Evolutionary conservation across 176 grass and related monocot species (phyloP), one percentile per base, ranked within the genome.

Genomic region (Ampelocalamus luodianensis): DNA sequence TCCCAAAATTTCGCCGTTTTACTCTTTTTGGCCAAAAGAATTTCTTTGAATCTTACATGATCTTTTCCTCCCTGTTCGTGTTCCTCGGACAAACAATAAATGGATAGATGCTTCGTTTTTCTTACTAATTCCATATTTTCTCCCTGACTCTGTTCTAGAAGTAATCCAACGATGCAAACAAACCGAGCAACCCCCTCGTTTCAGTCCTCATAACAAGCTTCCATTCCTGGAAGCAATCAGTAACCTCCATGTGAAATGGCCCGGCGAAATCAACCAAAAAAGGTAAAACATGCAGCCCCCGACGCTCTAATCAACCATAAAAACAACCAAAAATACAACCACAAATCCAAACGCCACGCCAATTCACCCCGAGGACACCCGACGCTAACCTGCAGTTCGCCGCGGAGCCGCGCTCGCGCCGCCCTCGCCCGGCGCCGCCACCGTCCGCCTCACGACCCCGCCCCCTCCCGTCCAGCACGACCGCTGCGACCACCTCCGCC

Each of bases 401-500:
- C 80, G 61, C 6, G 39, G 7, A 4, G 68, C 29, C 4, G 50
- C 8, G 50, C 18, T 15, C 14, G 72, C 0, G 43, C 32, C 26
- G 27, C 3, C 32, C 29, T 56, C 32, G 34, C 5, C 86, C 37
- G 46, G 12, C 77, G 64, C 63, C 8, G 80, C 60, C 4, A 74
- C 80, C 23, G 80, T 63, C 51, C 68, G 68, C 51, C 59, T 75
- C 3, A 74, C 61, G 43, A 69, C 68, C 39, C 50, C 80, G 51
- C 10, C 72, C n/a, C 38, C 78, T 9, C 17, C 55, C 0, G 79
- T 48, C 40, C 84, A 58, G 84, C 67, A 74, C 16, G 89, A 39
- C 68, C 89, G 85, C 42, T 77, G 85, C 85, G 61, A 23, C 85
- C 89, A 87, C 80, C 80, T 83, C 68, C 80, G 51, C 76, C 75